These are phyloP conservation scores for Aureobasidium sp. DNA, from an alignment of 2,329 filamentous ascomycete genomes.

Conservation along the genomic window DNA sequence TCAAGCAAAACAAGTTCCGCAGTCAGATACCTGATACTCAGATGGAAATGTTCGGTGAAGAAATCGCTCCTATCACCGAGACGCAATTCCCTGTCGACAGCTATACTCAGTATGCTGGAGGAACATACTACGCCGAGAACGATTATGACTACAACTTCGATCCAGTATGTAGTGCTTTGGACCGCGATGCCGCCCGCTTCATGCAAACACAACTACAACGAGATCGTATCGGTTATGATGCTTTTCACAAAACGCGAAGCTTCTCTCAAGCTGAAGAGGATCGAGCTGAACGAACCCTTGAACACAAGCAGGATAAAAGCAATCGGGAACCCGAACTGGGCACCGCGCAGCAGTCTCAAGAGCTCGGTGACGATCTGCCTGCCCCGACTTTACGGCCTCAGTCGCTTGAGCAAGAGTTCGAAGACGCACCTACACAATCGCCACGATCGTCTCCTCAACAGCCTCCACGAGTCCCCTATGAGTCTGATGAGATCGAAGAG, in stretches of 20 bases:
- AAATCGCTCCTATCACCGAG: not conserved
- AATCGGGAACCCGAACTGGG: not conserved
- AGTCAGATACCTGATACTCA: slow-evolving; percentile 14
- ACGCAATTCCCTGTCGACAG: not conserved
- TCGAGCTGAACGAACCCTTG: not conserved
- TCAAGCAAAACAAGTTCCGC: not conserved
- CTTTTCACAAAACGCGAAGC: not conserved
- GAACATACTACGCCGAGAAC: not conserved
- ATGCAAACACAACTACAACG: slow-evolving; percentile 12
- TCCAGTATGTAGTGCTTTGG: slow-evolving; percentile 14
- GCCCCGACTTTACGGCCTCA: not conserved
- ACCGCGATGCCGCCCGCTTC: slow-evolving; percentile 14
- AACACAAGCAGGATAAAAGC: not conserved
- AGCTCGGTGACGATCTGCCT: not conserved
- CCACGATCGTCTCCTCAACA: not conserved
- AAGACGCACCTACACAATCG: not conserved
- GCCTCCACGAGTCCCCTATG: not conserved
- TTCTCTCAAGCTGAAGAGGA: not conserved
- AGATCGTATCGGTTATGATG: not conserved
- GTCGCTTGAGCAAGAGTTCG: not conserved
- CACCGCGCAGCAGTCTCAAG: not conserved
- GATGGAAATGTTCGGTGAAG: slow-evolving; percentile 10
- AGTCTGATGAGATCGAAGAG: slow-evolving; percentile 2
- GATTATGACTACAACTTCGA: slow-evolving; percentile 11
- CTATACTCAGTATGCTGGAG: not conserved